Base-by-base conservation (phyloP, 306 rosid genomes). In the Echinosophora koreensis region DNA sequence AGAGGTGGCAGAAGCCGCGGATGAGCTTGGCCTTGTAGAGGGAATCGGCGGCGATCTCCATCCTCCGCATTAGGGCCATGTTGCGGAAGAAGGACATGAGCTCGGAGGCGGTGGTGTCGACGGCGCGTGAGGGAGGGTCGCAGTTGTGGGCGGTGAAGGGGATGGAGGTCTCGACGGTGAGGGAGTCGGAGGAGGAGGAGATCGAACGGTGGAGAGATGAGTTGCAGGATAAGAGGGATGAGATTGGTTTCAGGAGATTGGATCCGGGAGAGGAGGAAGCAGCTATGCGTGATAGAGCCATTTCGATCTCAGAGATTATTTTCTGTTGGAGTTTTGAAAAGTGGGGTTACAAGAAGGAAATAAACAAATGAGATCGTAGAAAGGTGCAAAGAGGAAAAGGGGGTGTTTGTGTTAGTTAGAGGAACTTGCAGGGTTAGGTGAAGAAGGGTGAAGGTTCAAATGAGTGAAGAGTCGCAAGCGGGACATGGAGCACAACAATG, bases 21-120 rank as follows among this genome's bases (percentile, higher is more conserved):
- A 92, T 92, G 77, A 92, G 87, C 82, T 90, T 92, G 15, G 97
- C 89, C 88, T 92, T 92, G 77, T 92, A 92, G 58, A 92, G 96
- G 8, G 92, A 88, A 30, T 92, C 97, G 9, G 96, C 97, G 5
- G 97, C 88, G 58, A 92, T 92, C 84, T 92, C 97, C 96, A 90
- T 89, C 5, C 97, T 88, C 8, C 97, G 94, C 97, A 92, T 92
- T 61, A 66, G 5, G 13, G 90, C 88, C 94, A 92, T 92, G 77
- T 82, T 28, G 54, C 79, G 90, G 82, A 89, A 92, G 86, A 92
- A 92, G 5, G 66, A 15, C 42, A 81, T 66, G 27, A 92, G 89
- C 81, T 92, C 96, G 42, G 71, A 56, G 14, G 96, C 67, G 4
- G 81, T 64, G 82, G 97, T 92, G 6, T 85, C 84, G 4, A 89